Base-by-base conservation (phyloP, 2,329 filamentous ascomycete genomes). In the Colletotrichum theobromicola region DNA sequence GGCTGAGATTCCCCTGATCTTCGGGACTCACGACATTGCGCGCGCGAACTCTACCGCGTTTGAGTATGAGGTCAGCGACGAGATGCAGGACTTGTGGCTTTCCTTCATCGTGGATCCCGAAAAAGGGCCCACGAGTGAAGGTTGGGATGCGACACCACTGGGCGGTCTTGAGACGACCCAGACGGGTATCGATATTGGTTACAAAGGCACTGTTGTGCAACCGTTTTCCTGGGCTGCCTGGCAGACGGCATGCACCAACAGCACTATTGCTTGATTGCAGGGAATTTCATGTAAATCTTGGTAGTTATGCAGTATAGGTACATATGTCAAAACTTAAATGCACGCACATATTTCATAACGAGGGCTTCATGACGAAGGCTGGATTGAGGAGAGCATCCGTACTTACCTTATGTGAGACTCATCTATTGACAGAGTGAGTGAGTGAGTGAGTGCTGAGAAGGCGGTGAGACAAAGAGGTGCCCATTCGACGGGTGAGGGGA, bases 1-100 rank as follows among this genome's bases (percentile, higher is more conserved):
- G 30, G 70, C 80, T 10, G 81, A 83, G 72, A 72, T 82, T 58
- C 82, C 82, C 9, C 63, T 82, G 42, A 61, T 83, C 1, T 82
- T 82, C 53, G 81, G 81, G 3, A 83, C 82, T 6, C 75, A 79
- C 32, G 75, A 79, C 30, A 62, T 67, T 24, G 64, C 55, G 15
- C 57, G 67, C 4, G 67, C 13, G 10, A 70, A 63, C n/a, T 70
- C 68, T 16, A 71, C 60, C 0, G 13, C 15, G 18, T 62, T 71
- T 16, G 68, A 71, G 46, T 65, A 66, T 46, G 60, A 24, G 21
- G 58, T 62, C 3, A 71, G 68, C 10, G 26, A 66, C 10, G 15
- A 15, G 16, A 71, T 66, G 68, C 68, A 71, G 32, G 61, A 71
- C 18, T n/a, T 62, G 42, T 71, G 68, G 68, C 26, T 65, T 7